Evolutionary conservation across 1,139 yeast genomes (phyloP).

Genomic region (Arxiozyma bovina): DNA sequence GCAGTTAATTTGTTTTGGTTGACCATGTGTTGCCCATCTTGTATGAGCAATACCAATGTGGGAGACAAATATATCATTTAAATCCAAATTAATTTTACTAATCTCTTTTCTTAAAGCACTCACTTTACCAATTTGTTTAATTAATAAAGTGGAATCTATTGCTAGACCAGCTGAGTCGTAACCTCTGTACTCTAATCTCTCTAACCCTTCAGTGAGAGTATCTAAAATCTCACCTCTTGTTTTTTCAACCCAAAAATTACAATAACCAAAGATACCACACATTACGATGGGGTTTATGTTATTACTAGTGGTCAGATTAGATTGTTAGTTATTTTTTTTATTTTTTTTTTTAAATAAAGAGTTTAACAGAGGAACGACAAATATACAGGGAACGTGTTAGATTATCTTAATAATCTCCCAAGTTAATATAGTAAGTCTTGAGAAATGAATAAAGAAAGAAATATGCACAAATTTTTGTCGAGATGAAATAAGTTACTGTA

Average conservation of each 20-base stretch:
- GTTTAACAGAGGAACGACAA: background rate
- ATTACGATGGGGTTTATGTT: no score
- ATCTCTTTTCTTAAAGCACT: conserved; percentile 67
- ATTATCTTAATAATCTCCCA: background rate
- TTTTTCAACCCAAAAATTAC: conserved; percentile 87
- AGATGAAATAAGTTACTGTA: no score
- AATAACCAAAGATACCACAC: conserved; percentile 98
- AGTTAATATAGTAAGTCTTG: background rate
- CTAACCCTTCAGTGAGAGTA: conserved; percentile 83
- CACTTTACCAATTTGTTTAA: conserved; percentile 89
- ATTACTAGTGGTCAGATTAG: no score
- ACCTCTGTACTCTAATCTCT: conserved; percentile 93
- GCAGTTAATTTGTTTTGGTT: conserved; percentile 75
- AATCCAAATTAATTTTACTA: conserved; percentile 44
- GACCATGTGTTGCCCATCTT: conserved; percentile 99
- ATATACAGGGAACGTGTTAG: background rate
- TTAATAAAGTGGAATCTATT: conserved; percentile 66
- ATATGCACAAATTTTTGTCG: background rate
- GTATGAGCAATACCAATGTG: conserved; percentile 98
- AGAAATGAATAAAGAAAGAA: background rate
- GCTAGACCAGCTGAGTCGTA: conserved; percentile 97
- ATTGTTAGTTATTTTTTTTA: no score
- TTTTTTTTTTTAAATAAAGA: background rate
- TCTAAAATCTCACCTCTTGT: conserved; percentile 87
- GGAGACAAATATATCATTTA: conserved; percentile 58